Base-by-base conservation (phyloP, 2,329 filamentous ascomycete genomes). In the Fusarium begoniae region DNA sequence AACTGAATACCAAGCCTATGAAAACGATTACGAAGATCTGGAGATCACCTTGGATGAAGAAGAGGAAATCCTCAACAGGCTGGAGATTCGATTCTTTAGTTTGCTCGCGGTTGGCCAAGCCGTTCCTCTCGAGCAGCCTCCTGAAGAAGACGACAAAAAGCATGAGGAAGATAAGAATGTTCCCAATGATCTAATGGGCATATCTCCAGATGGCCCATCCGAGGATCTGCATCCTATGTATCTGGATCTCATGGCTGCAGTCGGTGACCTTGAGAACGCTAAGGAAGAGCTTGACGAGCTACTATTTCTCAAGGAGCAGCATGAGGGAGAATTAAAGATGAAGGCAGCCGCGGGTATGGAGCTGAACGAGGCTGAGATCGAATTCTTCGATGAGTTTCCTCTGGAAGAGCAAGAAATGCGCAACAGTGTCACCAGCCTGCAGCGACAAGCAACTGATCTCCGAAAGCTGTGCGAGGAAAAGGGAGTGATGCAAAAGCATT, bases 211-310 rank as follows among this genome's bases (percentile, higher is more conserved):
- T 32, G 80, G 81, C 2, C 78, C 81, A 9, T 70, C 77, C 2
- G 83, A 85, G 61, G 84, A 85, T 44, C 76, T 84, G 4, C 87
- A 89, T 68, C 87, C 87, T 5, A 78, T 86, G 7, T 89, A 87
- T 71, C 73, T 80, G 17, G 79, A 83, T 24, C 80, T 89, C 11
- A 81, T 85, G 22, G 81, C 83, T 18, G 81, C 83, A 3, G 82
- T 86, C 15, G 84, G 82, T 4, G 84, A 88, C 24, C 79, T 86
- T n/a, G 82, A 85, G 50, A 81, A 86, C 37, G 85, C 85, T 20
- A 82, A 81, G 55, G 87, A 90, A 65, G 82, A 86, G n/a, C 79
- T 83, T 40, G 80, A 82, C 10, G 86, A 89, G 45, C 81, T 89
- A 8, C 64, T 81, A 17, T 80, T 82, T 61, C 81, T 82, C 41